Evolutionary conservation across 2,329 filamentous ascomycete genomes (phyloP), one percentile per base, ranked within the genome.

Genomic region (Colletotrichum tropicale): DNA sequence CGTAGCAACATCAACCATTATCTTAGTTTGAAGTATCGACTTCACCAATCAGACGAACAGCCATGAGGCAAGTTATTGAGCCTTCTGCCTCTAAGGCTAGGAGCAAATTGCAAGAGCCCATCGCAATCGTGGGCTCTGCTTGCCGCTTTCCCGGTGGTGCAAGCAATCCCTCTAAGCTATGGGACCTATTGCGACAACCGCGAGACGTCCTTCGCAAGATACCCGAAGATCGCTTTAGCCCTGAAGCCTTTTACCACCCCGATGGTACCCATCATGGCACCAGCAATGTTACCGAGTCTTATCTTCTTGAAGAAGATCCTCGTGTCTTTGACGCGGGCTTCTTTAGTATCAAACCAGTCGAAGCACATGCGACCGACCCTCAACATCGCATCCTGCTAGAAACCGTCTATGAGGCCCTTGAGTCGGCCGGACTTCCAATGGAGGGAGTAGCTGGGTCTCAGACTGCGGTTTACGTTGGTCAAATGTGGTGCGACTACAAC

Each of bases 321-420:
- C 60, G 66, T 10, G 60, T 66, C 2, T 81, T 80, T 67, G 80
- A 83, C 76, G 78, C 77, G 38, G 38, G 67, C 0, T 84, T 84
- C 74, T 86, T 86, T 77, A 77, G 79, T 62, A 81, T 86, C 28
- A 79, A 78, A 7, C 77, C 78, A 3, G 73, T 75, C 12, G 84
- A 85, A 65, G 83, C 83, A 21, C 77, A 79, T 15, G 74, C 80
- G 15, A 83, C 86, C 71, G 83, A 85, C 38, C 82, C 82, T 0
- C 81, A 84, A 43, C 81, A 84, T 24, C 77, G 83, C 0, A 76
- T 81, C 16, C 58, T 83, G n/a, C 79, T 85, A 4, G 84, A 86
- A 72, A 80, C 80, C 0, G 80, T 81, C 10, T 86, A 84, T 66
- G 83, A 86, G 68, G 80, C 79, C 5, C 71, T 86, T 3, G 84